Evolutionary conservation across 495 filamentous ascomycete genomes (phyloP).

Genomic region (Amorphotheca resinae): DNA sequence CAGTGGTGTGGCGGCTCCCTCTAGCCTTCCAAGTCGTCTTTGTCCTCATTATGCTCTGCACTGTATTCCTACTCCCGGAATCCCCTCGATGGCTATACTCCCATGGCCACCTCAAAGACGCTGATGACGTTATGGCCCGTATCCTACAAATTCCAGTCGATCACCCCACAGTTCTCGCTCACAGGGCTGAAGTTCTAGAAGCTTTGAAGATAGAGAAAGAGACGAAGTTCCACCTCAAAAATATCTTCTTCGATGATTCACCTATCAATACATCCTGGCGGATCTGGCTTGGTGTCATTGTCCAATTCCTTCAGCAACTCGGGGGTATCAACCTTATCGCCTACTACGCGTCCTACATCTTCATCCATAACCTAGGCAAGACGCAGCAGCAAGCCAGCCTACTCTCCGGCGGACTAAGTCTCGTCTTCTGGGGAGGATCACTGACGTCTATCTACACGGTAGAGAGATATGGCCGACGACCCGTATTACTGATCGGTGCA

Average conservation of each 20-base stretch:
- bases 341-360: slow-evolving; percentile 72
- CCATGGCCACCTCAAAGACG: slow-evolving; percentile 50
- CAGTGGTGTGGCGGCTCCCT: slow-evolving; percentile 63
- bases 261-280: no score
- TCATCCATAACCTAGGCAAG: slow-evolving; percentile 51
- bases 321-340: slow-evolving; percentile 68
- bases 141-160: slow-evolving; percentile 46
- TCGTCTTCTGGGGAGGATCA: slow-evolving; percentile 72
- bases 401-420: slow-evolving; percentile 65
- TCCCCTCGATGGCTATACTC: slow-evolving; percentile 64
- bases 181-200: slow-evolving; percentile 51
- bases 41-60: slow-evolving; percentile 44
- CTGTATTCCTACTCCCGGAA: slow-evolving; percentile 56
- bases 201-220: slow-evolving; percentile 46
- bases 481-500: slow-evolving; percentile 70
- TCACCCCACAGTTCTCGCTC: slow-evolving; percentile 34
- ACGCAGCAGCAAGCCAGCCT: slow-evolving; percentile 46
- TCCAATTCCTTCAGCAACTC: slow-evolving; percentile 76
- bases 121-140: slow-evolving; percentile 50
- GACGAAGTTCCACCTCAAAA: no score
- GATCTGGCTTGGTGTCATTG: no score
- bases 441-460: slow-evolving; percentile 76
- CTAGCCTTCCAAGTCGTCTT: slow-evolving; percentile 74
- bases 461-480: slow-evolving; percentile 69
- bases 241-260: no score